phyloP scores from a whole-genome alignment of 2,329 filamentous ascomycete species.

The Dactylellina haptotyla region DNA sequence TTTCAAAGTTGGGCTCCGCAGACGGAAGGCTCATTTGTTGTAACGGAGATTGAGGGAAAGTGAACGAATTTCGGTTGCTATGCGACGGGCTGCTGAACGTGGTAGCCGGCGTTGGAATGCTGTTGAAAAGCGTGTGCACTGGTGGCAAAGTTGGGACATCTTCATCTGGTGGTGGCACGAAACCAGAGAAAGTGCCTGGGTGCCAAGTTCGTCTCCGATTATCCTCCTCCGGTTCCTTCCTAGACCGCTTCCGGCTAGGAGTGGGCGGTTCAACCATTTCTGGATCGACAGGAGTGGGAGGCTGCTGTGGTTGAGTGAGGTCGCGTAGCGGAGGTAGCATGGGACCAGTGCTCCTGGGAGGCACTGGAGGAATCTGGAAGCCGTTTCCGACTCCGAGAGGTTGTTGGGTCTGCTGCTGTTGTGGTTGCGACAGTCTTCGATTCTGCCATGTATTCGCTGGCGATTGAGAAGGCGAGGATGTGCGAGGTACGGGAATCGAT shows the following conservation, averaged over 20 bases:
- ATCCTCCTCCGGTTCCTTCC: conserved; percentile 55
- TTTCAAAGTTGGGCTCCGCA: conserved; percentile 32
- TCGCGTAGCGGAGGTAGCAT: conserved; percentile 50
- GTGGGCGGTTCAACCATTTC: conserved; percentile 52
- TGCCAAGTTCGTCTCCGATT: conserved; percentile 58
- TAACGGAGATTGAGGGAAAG: conserved; percentile 49
- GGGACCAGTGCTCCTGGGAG: conserved; percentile 37
- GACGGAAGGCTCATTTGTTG: conserved; percentile 52
- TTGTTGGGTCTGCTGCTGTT: conserved; percentile 32
- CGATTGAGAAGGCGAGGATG: conserved; percentile 47
- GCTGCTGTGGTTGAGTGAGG: conserved; percentile 41
- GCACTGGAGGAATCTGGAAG: conserved; percentile 49
- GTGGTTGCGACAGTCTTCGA: conserved; percentile 46
- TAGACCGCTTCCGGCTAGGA: conserved; percentile 53
- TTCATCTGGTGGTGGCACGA: conserved; percentile 51
- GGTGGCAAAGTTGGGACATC: conserved; percentile 44
- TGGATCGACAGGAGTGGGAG: conserved; percentile 49
- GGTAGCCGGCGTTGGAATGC: conserved; percentile 49
- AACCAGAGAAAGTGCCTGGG: conserved; percentile 54
- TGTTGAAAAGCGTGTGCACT: conserved; percentile 49
- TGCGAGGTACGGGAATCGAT: conserved; percentile 42
- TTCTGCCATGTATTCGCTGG: conserved; percentile 44
- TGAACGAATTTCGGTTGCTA: conserved; percentile 53
- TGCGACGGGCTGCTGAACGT: conserved; percentile 53
- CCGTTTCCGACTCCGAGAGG: conserved; percentile 28